Base-by-base conservation (phyloP, 371 early-diverging fungal species). In the Circinella minor region DNA sequence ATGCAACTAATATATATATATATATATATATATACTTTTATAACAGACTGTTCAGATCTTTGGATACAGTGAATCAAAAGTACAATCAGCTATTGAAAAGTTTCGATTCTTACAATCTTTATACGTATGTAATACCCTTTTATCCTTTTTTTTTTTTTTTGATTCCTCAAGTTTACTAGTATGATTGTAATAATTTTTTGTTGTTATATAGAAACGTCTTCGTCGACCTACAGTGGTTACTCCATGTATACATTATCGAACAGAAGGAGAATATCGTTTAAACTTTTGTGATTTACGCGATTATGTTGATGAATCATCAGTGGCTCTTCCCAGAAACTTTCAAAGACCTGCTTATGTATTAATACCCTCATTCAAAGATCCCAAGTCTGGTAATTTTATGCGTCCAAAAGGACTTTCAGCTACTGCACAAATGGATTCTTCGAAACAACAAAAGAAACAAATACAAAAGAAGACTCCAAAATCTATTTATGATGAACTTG, bases 201-300 rank as follows among this genome's bases (percentile, higher is more conserved):
- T 9, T 39, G 14, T 36, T n/a, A 14, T 36, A 9, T 38, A 62
- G 57, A 71, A 84, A 78, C 74, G 78, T 38, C 67, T 72, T 13
- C 66, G 72, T 9, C 47, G 36, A 10, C 67, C 69, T 10, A 55
- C 63, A 0, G 62, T 9, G 4, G 34, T 61, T 8, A 48, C 75
- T 10, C 71, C 79, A 10, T 79, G 83, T 36, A 66, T 85, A 9
- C 81, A 81, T 51, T 51, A 51, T 72, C 77, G 77, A 39, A 75
- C 80, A 1, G 43, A 69, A 18, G 66, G 37, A 0, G 27, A 49
- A 5, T 83, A 75, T 55, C 69, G 72, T 0, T 43, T 85, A 0
- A 74, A 68, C 46, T 85, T 79, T 54, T 74, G 77, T 49, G 51
- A 59, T 18, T 13, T 83, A 4, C 27, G 69, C 1, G 14, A 43